Evolutionary conservation across 257 asterid species (phyloP).

Genomic region (Lycium ferocissimum): DNA sequence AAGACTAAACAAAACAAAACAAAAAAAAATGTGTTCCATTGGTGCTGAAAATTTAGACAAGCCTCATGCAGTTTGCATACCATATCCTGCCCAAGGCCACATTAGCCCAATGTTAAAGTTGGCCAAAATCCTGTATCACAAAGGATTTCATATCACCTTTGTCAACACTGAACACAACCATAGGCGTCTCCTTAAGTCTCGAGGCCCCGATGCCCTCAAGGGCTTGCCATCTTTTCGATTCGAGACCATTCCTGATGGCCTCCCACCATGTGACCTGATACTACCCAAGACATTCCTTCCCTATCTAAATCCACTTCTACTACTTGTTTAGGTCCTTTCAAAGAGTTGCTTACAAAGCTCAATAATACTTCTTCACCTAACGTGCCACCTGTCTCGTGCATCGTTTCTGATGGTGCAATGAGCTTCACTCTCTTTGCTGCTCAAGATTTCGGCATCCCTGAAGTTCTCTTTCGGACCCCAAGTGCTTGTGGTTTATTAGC

Average conservation of each 20-base stretch:
- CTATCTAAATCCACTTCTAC: too few species aligned
- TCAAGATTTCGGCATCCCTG: conserved; percentile 34
- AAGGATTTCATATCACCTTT: conserved; percentile 36
- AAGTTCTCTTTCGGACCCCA: conserved; percentile 18
- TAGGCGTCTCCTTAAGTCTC: conserved; percentile 23
- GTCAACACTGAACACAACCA: conserved; percentile 35
- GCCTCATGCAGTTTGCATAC: conserved; percentile 39
- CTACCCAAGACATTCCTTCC: too few species aligned
- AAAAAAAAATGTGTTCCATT: background rate
- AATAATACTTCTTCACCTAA: too few species aligned
- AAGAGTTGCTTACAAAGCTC: too few species aligned
- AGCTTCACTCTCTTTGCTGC: conserved; percentile 31
- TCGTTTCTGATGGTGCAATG: background rate
- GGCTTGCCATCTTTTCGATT: conserved; percentile 34
- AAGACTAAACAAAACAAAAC: background rate
- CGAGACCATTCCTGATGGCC: background rate
- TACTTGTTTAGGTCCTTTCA: too few species aligned
- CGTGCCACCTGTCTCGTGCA: too few species aligned
- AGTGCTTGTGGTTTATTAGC: conserved; percentile 35
- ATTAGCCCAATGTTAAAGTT: conserved; percentile 33
- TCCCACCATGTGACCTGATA: too few species aligned
- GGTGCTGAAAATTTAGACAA: background rate
- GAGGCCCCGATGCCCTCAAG: conserved; percentile 20
- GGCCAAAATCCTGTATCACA: conserved; percentile 34
- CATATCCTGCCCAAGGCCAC: conserved; percentile 39